Evolutionary conservation across 768 basidiomycete species (phyloP).

Genomic region (Floccularia luteovirens): DNA sequence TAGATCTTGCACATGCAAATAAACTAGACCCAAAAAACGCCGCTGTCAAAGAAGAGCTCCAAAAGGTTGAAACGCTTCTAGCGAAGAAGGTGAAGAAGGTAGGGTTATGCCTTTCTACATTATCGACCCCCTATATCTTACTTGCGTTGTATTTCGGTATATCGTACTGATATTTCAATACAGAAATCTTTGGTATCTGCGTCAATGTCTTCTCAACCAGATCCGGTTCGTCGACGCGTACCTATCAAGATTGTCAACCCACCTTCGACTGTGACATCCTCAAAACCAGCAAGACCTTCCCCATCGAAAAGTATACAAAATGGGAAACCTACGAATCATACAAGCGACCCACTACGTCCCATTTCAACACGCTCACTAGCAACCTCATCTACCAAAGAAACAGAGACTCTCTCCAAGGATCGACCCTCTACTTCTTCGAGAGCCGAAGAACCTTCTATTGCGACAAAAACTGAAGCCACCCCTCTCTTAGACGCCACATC

Average conservation of each 20-base stretch:
- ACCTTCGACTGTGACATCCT: not conserved
- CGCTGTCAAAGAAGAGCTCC: conserved; percentile 56
- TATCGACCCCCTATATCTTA: not conserved
- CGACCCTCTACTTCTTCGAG: conserved; percentile 10
- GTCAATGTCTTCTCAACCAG: conserved; percentile 8
- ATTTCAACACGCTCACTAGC: not conserved
- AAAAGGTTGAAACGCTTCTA: conserved; percentile 34
- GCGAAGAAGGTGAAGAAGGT: conserved; percentile 29
- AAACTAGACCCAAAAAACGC: conserved; percentile 58
- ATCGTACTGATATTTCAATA: conserved; percentile 18
- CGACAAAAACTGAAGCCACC: too few relatives aligned
- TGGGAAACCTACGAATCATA: not conserved
- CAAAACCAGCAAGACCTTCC: not conserved
- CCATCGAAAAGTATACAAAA: not conserved
- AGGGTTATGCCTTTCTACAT: conserved; percentile 3
- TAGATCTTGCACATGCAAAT: conserved; percentile 58
- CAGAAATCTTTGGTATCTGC: conserved; percentile 11
- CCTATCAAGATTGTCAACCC: conserved; percentile 56
- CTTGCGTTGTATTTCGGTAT: not conserved
- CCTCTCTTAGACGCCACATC: too few relatives aligned
- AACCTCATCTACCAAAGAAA: conserved; percentile 2
- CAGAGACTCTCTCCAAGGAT: conserved; percentile 1
- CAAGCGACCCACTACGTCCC: too few relatives aligned
- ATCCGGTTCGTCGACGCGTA: conserved; percentile 45
- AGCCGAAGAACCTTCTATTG: too few relatives aligned